Percentiles rank a stretch among this genome's conserved stretches.
phyloP scores from a whole-genome alignment of 2,329 filamentous ascomycete genomes.

The Trematosphaeria pertusa region DNA sequence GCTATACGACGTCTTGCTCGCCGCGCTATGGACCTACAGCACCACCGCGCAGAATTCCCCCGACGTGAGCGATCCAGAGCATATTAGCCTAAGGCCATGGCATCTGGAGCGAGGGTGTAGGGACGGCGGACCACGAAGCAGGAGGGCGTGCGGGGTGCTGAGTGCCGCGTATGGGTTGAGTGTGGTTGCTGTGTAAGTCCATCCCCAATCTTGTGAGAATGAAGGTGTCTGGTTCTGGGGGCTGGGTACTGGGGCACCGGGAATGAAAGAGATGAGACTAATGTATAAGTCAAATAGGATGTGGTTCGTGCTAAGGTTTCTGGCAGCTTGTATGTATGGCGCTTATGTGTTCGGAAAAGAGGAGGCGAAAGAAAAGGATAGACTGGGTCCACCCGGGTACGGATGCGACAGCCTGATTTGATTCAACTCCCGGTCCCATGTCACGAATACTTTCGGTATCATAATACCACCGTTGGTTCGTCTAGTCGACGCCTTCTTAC shows the following conservation, averaged over 20 bases:
- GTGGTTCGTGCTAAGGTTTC: conserved; percentile 19
- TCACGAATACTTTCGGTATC: too few species aligned
- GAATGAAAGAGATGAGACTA: background rate
- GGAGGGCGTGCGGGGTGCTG: conserved; percentile 9
- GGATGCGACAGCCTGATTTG: too few species aligned
- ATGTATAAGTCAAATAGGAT: conserved; percentile 4
- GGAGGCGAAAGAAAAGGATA: too few species aligned
- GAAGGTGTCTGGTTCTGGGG: too few species aligned
- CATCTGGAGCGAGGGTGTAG: conserved; percentile 23
- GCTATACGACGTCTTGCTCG: conserved; percentile 23
- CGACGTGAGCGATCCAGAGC: conserved; percentile 21
- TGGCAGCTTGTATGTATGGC: conserved; percentile 21
- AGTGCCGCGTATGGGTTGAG: conserved; percentile 16
- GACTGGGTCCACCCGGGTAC: too few species aligned
- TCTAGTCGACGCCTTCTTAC: too few species aligned
- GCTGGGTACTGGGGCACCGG: too few species aligned
- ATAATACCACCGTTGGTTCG: too few species aligned
- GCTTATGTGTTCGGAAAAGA: conserved; percentile 18
- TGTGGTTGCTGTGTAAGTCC: conserved; percentile 22
- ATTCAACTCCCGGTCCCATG: too few species aligned
- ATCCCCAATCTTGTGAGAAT: background rate
- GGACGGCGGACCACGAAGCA: conserved; percentile 5
- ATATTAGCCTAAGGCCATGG: conserved; percentile 23
- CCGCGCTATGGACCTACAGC: conserved; percentile 24
- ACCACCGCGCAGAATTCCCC: conserved; percentile 15